Conservation (phyloP, 371 early-diverging fungal species). For the Apophysomyces variabilis region DNA sequence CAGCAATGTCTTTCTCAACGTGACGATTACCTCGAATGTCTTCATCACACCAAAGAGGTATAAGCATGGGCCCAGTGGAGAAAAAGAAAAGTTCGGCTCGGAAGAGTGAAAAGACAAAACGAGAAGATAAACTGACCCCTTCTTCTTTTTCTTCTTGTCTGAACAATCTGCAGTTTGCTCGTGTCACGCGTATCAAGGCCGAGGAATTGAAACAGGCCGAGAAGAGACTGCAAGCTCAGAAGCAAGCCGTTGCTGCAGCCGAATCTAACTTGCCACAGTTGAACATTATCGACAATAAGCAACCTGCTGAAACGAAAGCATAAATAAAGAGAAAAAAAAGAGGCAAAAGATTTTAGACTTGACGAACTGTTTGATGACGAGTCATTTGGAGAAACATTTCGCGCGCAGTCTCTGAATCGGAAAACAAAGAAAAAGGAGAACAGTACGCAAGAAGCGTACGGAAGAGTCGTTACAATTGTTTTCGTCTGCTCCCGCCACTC, state of each 20-base stretch:
- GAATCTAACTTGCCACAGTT: conserved; percentile 60
- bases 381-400: too few species aligned
- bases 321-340: conserved; percentile 13
- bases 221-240: conserved; percentile 50
- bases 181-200: conserved; percentile 62
- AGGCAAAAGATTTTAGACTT: not conserved
- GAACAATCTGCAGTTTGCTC: conserved; percentile 47
- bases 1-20: conserved; percentile 73
- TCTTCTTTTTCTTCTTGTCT: too few species aligned
- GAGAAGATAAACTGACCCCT: too few species aligned
- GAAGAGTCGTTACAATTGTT: too few species aligned
- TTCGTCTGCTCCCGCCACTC: too few species aligned
- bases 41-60: conserved; percentile 85
- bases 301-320: conserved; percentile 37
- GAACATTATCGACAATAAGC: conserved; percentile 60
- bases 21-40: conserved; percentile 84
- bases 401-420: too few species aligned
- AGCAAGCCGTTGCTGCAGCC: conserved; percentile 58
- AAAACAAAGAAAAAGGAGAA: too few species aligned
- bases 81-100: too few species aligned
- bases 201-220: conserved; percentile 65
- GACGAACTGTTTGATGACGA: too few species aligned
- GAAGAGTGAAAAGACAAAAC: too few species aligned
- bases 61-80: not conserved
- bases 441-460: too few species aligned